Evolutionary conservation across 352 stramenopile species (phyloP).

Genomic region (Globisporangium cylindrosporum): DNA sequence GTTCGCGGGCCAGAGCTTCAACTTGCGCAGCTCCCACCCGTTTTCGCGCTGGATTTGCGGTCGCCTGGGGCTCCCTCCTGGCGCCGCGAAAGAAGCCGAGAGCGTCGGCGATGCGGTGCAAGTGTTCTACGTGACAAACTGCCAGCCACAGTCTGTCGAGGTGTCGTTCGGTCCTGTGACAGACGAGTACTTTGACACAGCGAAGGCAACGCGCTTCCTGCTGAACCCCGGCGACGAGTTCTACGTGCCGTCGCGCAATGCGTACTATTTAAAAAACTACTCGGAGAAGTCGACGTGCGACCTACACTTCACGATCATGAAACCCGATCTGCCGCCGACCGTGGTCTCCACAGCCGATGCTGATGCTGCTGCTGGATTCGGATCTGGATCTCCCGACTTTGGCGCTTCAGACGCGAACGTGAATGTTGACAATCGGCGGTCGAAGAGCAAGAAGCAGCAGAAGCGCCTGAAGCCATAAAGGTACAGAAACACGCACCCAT

Average conservation of each 20-base stretch:
- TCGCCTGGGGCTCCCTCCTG: slow-evolving; percentile 88
- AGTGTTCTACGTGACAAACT: slow-evolving; percentile 92
- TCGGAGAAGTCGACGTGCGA: slow-evolving; percentile 80
- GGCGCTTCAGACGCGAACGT: slow-evolving; percentile 6
- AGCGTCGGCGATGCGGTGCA: slow-evolving; percentile 92
- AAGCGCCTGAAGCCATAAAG: slow-evolving; percentile 16
- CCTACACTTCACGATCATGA: slow-evolving; percentile 96
- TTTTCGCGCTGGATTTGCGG: slow-evolving; percentile 90
- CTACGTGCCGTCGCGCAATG: slow-evolving; percentile 94
- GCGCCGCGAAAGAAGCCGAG: slow-evolving; percentile 95
- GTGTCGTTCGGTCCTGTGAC: slow-evolving; percentile 64
- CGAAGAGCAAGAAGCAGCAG: slow-evolving; percentile 13
- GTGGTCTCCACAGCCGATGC: neutral
- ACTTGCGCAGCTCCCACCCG: slow-evolving; percentile 55
- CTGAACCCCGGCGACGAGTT: slow-evolving; percentile 95
- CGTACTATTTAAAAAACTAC: slow-evolving; percentile 97
- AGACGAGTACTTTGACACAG: slow-evolving; percentile 84
- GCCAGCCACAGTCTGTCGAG: slow-evolving; percentile 82
- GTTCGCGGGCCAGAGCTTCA: slow-evolving; percentile 88
- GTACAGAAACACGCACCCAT: neutral
- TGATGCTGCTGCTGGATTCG: too few species aligned
- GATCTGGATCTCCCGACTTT: neutral
- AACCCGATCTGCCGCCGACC: slow-evolving; percentile 35
- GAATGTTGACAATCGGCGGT: slow-evolving; percentile 9
- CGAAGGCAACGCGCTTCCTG: slow-evolving; percentile 92